These are phyloP conservation scores for Fusarium papillatum DNA, from an alignment of 2,329 filamentous ascomycete genomes.

Conservation along the genomic window DNA sequence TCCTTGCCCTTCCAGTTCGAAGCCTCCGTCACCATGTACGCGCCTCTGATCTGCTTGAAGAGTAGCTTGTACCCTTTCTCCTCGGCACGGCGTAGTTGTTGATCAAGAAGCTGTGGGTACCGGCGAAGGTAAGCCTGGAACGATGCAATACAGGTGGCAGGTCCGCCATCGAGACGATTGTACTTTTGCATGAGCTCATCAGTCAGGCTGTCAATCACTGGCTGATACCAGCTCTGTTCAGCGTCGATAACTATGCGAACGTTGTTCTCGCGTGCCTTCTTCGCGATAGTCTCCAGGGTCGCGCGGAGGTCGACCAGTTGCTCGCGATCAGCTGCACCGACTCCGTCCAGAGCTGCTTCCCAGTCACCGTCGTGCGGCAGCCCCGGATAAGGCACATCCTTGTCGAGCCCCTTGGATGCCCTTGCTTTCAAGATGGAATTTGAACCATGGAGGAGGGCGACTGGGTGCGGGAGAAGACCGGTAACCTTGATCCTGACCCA, in stretches of 20 bases:
- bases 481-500: conserved; percentile 38
- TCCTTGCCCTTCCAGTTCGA: conserved; percentile 12
- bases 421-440: conserved; percentile 34
- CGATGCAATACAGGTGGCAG: conserved; percentile 32
- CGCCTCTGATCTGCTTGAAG: conserved; percentile 31
- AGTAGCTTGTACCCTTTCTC: conserved; percentile 38
- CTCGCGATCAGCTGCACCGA: conserved; percentile 15
- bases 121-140: conserved; percentile 39
- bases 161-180: conserved; percentile 27
- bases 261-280: conserved; percentile 34
- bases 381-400: conserved; percentile 35
- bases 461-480: conserved; percentile 31
- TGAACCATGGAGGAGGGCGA: conserved; percentile 26
- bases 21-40: conserved; percentile 29
- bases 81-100: conserved; percentile 35
- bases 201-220: conserved; percentile 35
- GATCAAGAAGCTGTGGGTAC: conserved; percentile 38
- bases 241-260: conserved; percentile 39
- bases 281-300: conserved; percentile 30
- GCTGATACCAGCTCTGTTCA: conserved; percentile 39
- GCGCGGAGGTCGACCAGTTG: conserved; percentile 22
- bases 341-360: conserved; percentile 30
- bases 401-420: conserved; percentile 24
- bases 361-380: conserved; percentile 38
- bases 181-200: conserved; percentile 41